These are phyloP conservation scores for Ilex asprella DNA, from an alignment of 257 asterid genomes.

Conservation along the genomic window DNA sequence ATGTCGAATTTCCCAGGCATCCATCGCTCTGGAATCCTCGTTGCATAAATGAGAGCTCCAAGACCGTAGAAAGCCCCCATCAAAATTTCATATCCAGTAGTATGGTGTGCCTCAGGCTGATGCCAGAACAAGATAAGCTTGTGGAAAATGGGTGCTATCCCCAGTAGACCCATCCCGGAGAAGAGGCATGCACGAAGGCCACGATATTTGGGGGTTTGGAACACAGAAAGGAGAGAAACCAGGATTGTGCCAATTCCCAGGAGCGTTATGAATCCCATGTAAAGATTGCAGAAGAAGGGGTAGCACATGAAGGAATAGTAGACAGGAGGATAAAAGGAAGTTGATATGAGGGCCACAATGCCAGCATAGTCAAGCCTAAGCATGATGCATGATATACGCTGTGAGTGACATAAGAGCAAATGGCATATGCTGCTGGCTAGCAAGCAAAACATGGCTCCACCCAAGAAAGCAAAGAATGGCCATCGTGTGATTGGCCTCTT, in stretches of 20 bases:
- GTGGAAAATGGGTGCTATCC: slow-evolving; percentile 75
- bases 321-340: slow-evolving; percentile 92
- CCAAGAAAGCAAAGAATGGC: slow-evolving; percentile 92
- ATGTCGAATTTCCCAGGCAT: slow-evolving; percentile 92
- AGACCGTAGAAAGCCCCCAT: slow-evolving; percentile 77
- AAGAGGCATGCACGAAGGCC: slow-evolving; percentile 69
- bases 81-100: slow-evolving; percentile 71
- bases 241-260: slow-evolving; percentile 63
- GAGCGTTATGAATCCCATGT: slow-evolving; percentile 77
- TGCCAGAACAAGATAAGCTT: slow-evolving; percentile 73
- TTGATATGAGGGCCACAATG: slow-evolving; percentile 78
- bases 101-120: slow-evolving; percentile 83
- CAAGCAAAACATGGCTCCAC: slow-evolving; percentile 97
- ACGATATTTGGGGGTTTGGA: slow-evolving; percentile 78
- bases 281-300: slow-evolving; percentile 75
- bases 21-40: slow-evolving; percentile 86
- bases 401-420: slow-evolving; percentile 79
- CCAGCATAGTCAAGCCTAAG: slow-evolving; percentile 89
- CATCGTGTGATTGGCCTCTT: slow-evolving; percentile 84
- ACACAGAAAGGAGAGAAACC: slow-evolving; percentile 75
- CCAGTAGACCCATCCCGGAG: slow-evolving; percentile 84
- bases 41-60: slow-evolving; percentile 77
- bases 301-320: slow-evolving; percentile 96
- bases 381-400: slow-evolving; percentile 76
- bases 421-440: slow-evolving; percentile 91